Evolutionary conservation across 1,284 basidiomycete species (phyloP), one percentile per base, ranked within the genome.

Genomic region (Sanghuangporus baumii): DNA sequence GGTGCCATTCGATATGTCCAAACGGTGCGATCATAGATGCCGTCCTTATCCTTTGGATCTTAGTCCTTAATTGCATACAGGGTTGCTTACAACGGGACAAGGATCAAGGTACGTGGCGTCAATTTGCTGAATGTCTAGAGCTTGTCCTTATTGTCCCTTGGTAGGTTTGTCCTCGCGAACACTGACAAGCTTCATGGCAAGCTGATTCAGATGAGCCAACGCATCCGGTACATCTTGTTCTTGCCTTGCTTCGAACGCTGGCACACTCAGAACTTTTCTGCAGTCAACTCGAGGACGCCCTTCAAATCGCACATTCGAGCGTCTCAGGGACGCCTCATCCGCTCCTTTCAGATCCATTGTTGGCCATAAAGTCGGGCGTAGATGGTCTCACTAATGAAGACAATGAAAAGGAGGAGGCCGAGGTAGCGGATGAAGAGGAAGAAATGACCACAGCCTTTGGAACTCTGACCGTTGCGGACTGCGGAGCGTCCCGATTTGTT

Each of bases 211-310:
- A 65, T 65, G 61, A 62, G 57, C 41, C 47, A 59, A 59, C 64
- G 64, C n/a, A 65, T 62, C 1, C 61, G 64, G 52, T 54, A 36
- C 7, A 23, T 18, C 26, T 54, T 36, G 11, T 37, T 8, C 16
- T 34, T 7, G 5, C 12, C 14, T 37, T 36, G 3, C 52, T 8
- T 54, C 26, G 9, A 51, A 7, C 3, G 26, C 31, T 14, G 12
- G 12, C 16, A 54, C 18, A 26, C 34, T 36, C 34, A 54, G 12
- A 18, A 36, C 36, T 8, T 37, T 54, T 8, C 16, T 37, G 16
- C 36, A 54, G 52, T n/a, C 64, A 65, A 52, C 51, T 65, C 11
- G 64, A 65, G 51, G 64, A 65, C 23, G 60, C 64, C 11, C 38
- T 65, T 14, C 57, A 60, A 43, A 62, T 65, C 37, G 61, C 57